Evolutionary conservation across 2,329 filamentous ascomycete genomes (phyloP).

Genomic region (Fusarium sp.): DNA sequence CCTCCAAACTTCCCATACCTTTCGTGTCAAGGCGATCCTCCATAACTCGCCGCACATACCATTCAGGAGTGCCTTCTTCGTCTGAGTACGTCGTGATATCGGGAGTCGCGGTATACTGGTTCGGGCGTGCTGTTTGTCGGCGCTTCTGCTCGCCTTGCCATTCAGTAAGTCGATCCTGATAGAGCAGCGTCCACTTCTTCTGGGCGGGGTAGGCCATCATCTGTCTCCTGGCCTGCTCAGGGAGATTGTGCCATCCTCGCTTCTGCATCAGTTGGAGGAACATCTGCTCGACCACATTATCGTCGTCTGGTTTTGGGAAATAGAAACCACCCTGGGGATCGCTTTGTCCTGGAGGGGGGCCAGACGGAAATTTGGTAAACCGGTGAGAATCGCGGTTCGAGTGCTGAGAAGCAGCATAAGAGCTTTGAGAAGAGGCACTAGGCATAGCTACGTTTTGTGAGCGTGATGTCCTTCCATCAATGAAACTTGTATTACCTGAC

Average conservation of each 20-base stretch:
- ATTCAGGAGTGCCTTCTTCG: slow-evolving; percentile 95
- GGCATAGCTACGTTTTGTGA: slow-evolving; percentile 59
- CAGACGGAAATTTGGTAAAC: slow-evolving; percentile 60
- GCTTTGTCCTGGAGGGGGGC: slow-evolving; percentile 46
- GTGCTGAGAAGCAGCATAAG: slow-evolving; percentile 60
- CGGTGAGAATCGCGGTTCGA: slow-evolving; percentile 57
- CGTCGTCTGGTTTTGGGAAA: slow-evolving; percentile 80
- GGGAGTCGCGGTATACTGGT: slow-evolving; percentile 73
- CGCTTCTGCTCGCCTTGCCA: slow-evolving; percentile 95
- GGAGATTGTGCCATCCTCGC: slow-evolving; percentile 95
- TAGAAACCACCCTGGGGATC: slow-evolving; percentile 63
- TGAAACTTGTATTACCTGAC: slow-evolving; percentile 63
- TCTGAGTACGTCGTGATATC: slow-evolving; percentile 83
- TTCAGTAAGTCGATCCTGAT: slow-evolving; percentile 93
- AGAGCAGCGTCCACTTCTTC: slow-evolving; percentile 97
- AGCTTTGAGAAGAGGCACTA: slow-evolving; percentile 66
- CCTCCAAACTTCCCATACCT: slow-evolving; percentile 90
- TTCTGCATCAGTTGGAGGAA: slow-evolving; percentile 97
- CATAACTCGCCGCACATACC: slow-evolving; percentile 97
- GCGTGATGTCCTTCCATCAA: slow-evolving; percentile 48
- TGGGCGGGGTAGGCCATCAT: slow-evolving; percentile 94
- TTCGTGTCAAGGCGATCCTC: slow-evolving; percentile 93
- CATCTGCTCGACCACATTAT: slow-evolving; percentile 87
- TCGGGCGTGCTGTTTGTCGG: slow-evolving; percentile 76
- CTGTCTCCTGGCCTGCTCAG: slow-evolving; percentile 91